Evolutionary conservation across 106 monocot genomes (phyloP).

Genomic region (Allium fistulosum): DNA sequence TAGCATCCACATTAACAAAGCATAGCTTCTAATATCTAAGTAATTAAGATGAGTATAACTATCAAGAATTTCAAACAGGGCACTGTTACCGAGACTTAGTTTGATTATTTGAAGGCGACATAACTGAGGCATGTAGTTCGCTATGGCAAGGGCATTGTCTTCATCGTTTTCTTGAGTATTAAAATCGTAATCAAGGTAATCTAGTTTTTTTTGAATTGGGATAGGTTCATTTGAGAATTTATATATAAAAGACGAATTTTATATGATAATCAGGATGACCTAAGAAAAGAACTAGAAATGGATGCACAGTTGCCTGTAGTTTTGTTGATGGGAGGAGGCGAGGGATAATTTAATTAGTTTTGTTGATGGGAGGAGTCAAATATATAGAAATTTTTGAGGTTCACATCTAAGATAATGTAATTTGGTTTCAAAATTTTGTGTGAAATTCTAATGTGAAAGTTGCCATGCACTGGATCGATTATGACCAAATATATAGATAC

Average conservation of each 20-base stretch:
- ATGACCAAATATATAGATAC: too few species aligned
- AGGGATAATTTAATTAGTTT: slow-evolving; percentile 14
- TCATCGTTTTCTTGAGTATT: too few species aligned
- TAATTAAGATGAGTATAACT: slow-evolving; percentile 33
- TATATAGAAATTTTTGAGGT: too few species aligned
- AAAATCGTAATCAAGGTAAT: too few species aligned
- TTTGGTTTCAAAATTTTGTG: too few species aligned
- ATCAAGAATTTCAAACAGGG: slow-evolving; percentile 31
- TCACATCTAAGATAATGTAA: too few species aligned
- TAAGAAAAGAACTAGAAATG: slow-evolving; percentile 67
- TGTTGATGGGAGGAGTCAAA: too few species aligned
- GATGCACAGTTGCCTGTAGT: slow-evolving; percentile 59
- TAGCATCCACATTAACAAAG: slow-evolving; percentile 8
- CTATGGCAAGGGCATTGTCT: background rate
- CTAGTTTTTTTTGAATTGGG: background rate
- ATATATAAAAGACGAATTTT: background rate
- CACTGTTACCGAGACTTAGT: slow-evolving; percentile 23
- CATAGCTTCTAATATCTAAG: slow-evolving; percentile 27
- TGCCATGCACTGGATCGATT: too few species aligned
- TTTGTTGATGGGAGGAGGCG: slow-evolving; percentile 77
- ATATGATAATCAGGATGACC: slow-evolving; percentile 32
- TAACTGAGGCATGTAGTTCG: slow-evolving; percentile 4
- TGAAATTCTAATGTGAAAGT: too few species aligned
- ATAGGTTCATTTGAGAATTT: background rate
- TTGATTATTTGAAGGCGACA: slow-evolving; percentile 6